Base-by-base conservation (phyloP, 208 protist genomes). In the Leishmania aethiopica region DNA sequence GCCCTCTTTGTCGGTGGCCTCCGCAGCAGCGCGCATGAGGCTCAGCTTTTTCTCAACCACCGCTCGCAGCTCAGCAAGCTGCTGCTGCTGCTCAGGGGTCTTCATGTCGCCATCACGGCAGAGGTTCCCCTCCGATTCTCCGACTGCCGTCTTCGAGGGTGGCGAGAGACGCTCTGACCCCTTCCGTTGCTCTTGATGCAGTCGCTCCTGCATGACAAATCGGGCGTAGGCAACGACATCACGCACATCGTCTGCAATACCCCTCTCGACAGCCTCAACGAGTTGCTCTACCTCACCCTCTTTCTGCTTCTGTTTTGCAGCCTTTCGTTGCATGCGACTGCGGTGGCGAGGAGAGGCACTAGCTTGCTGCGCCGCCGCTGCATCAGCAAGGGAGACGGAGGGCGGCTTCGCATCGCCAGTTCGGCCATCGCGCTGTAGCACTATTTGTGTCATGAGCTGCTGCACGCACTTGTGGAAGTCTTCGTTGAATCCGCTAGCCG, bases 401-500 rank as follows among this genome's bases (percentile, higher is more conserved):
- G 69, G 22, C 28, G 1, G 19, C 15, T 49, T 6, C 25, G 17
- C 69, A 55, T 78, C 53, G 35, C 78, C 75, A 6, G 42, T 42
- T 2, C 83, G 84, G 13, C 82, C 83, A 62, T 89, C 86, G 51
- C 82, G 76, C 67, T 86, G 85, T 25, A 92, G 80, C 1, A 82
- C 88, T 0, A 77, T 81, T 11, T 78, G 66, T n/a, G 89, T 94
- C 83, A 90, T 84, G 75, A 75, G 60, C 35, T 75, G 35, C 77
- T 94, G 91, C 8, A 92, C 83, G 7, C 74, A 70, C 15, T 76
- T 47, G 71, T 85, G 82, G 66, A 89, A 84, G 10, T 55, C 28
- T 45, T 84, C 73, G 25, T 73, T 83, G 83, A 95, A 92, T 17
- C 92, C 92, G 40, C 91, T 87, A 35, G 60, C 59, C 25, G 32